Percentiles rank a stretch among this genome's conserved stretches.
Evolutionary conservation across 495 filamentous ascomycete species (phyloP).

Genomic region (Hypoxylon rickii): DNA sequence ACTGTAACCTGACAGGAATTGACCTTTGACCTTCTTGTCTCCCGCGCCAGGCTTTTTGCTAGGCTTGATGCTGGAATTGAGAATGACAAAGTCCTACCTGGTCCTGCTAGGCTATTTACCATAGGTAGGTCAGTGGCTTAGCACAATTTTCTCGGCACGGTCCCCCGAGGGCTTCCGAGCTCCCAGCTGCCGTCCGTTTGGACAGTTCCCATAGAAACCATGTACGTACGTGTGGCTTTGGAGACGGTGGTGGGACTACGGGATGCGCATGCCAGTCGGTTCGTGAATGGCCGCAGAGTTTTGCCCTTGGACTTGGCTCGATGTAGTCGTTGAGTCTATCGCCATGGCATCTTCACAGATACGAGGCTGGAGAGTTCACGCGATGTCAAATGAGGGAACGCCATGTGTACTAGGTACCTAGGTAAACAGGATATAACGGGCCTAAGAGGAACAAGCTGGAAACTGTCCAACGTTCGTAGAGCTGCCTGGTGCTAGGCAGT

Average conservation of each 20-base stretch:
- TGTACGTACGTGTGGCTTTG: background rate
- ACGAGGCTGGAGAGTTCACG: slow-evolving; percentile 23
- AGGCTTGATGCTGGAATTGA: too few relatives aligned
- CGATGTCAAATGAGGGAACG: slow-evolving; percentile 20
- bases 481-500: too few relatives aligned
- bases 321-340: slow-evolving; percentile 16
- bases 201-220: background rate
- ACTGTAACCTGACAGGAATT: background rate
- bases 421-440: too few relatives aligned
- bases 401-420: too few relatives aligned
- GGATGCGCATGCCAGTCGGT: too few relatives aligned
- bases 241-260: too few relatives aligned
- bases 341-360: slow-evolving; percentile 15
- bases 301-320: slow-evolving; percentile 8
- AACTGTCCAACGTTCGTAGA: too few relatives aligned
- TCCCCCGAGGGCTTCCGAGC: background rate
- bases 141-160: slow-evolving; percentile 20
- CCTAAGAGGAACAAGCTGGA: too few relatives aligned
- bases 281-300: slow-evolving; percentile 19
- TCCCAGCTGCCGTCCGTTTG: background rate
- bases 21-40: slow-evolving; percentile 14
- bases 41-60: background rate
- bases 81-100: too few relatives aligned
- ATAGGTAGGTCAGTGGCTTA: too few relatives aligned
- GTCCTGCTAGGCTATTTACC: too few relatives aligned